Evolutionary conservation across 305 asterid species (phyloP), one percentile per base, ranked within the genome.

Genomic region (Petunia hybrid): DNA sequence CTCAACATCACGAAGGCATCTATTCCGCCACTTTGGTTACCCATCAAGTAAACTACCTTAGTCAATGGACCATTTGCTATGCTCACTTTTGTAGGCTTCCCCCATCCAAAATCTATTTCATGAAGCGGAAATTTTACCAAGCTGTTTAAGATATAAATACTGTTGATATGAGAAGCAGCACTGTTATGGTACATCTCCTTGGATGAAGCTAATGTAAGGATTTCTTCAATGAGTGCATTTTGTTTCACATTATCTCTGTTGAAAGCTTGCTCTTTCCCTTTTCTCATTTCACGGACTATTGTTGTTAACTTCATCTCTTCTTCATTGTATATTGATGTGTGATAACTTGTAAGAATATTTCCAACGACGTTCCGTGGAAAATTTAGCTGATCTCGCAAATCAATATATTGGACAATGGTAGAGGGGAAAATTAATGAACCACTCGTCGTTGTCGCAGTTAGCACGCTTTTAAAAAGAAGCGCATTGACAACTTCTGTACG

Each of bases 31-130:
- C n/a, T 41, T 10, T 16, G 16, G 43, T 53, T 75, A 51, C 64
- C 53, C 6, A 75, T 31, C 45, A 56, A 75, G 64, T 36, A 53
- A 40, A 59, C 35, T 59, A 75, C 3, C 40, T 75, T 75, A n/a
- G 12, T 16, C 5, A 10, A 8, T 53, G 45, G 65, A 16, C 62
- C 48, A 6, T 35, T 53, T 56, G 39, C 62, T 39, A 75, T 8
- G 16, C 38, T 53, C 16, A 38, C 46, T 40, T 67, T n/a, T 67
- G 43, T 42, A 41, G 79, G 79, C 46, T 74, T 74, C 8, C 79
- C 79, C 79, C 64, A 74, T n/a, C 65, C 64, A 74, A 74, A 74
- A 75, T 75, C 53, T 35, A 75, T 59, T 59, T 75, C 65, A 51
- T 55, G 64, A 7, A 75, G 12, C 55, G 79, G 79, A 31, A 38